A percentile compares a stretch with the other conserved stretches of the same genome.
These are phyloP conservation scores for Hypoxylon sp. DNA, from an alignment of 2,329 filamentous ascomycete species.

Conservation along the genomic window DNA sequence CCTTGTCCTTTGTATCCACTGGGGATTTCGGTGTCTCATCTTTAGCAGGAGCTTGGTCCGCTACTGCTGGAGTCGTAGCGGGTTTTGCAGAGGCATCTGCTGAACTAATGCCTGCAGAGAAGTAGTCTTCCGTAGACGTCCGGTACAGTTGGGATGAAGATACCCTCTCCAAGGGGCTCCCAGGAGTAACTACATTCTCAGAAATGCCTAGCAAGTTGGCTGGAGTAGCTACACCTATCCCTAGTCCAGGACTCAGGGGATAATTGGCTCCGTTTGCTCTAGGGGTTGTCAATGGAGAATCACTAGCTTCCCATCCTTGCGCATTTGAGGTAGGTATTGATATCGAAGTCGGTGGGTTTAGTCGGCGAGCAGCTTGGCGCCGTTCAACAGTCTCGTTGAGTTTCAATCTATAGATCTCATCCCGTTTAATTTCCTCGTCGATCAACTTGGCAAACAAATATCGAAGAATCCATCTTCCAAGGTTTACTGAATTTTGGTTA, in stretches of 20 bases:
- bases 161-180: conserved; percentile 68
- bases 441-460: conserved; percentile 93
- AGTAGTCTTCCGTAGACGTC: conserved; percentile 82
- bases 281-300: conserved; percentile 70
- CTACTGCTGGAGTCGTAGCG: conserved; percentile 63
- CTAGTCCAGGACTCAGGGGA: conserved; percentile 80
- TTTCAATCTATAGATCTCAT: conserved; percentile 79
- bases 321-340: conserved; percentile 57
- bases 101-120: conserved; percentile 73
- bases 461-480: conserved; percentile 95
- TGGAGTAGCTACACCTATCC: conserved; percentile 84
- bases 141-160: conserved; percentile 70
- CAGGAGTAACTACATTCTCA: conserved; percentile 62
- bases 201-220: conserved; percentile 64
- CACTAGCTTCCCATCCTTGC: conserved; percentile 59
- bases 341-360: conserved; percentile 74
- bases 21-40: conserved; percentile 63
- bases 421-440: conserved; percentile 89
- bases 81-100: conserved; percentile 63
- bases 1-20: conserved; percentile 70
- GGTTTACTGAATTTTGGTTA: conserved; percentile 76
- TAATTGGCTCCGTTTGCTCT: conserved; percentile 75
- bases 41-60: conserved; percentile 59
- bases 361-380: conserved; percentile 67
- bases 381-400: conserved; percentile 76